Evolutionary conservation across 352 stramenopile species (phyloP).

Genomic region (Phytopythium aichiense): DNA sequence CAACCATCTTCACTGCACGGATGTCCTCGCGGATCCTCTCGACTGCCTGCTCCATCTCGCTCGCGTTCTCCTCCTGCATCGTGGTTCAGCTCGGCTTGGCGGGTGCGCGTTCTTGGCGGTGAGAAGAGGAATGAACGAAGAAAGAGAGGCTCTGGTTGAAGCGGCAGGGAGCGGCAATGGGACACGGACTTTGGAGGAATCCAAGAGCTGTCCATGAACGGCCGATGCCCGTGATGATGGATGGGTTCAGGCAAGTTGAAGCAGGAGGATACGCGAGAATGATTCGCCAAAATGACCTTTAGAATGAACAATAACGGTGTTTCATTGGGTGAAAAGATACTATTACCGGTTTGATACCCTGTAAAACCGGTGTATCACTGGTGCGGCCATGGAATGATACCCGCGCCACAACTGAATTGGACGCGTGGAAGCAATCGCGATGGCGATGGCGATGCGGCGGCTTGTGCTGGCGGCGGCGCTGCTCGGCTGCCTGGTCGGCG

Average conservation of each 20-base stretch:
- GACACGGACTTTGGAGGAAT: background rate
- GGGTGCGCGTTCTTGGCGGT: background rate
- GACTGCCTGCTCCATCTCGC: background rate
- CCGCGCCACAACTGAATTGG: background rate
- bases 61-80: background rate
- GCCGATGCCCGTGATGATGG: no score
- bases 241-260: background rate
- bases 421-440: background rate
- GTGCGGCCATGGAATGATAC: background rate
- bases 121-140: background rate
- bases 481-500: background rate
- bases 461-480: conserved; percentile 12
- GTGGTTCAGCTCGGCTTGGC: background rate
- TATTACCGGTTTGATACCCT: background rate
- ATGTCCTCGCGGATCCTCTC: background rate
- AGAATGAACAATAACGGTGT: background rate
- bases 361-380: background rate
- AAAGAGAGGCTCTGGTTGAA: background rate
- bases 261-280: background rate
- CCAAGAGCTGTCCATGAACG: background rate
- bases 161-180: background rate
- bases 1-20: no score
- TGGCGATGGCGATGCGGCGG: conserved; percentile 10
- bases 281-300: background rate
- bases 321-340: background rate